These are phyloP conservation scores for Rhizophora apiculata DNA, from an alignment of 345 rosid genomes.

Conservation along the genomic window DNA sequence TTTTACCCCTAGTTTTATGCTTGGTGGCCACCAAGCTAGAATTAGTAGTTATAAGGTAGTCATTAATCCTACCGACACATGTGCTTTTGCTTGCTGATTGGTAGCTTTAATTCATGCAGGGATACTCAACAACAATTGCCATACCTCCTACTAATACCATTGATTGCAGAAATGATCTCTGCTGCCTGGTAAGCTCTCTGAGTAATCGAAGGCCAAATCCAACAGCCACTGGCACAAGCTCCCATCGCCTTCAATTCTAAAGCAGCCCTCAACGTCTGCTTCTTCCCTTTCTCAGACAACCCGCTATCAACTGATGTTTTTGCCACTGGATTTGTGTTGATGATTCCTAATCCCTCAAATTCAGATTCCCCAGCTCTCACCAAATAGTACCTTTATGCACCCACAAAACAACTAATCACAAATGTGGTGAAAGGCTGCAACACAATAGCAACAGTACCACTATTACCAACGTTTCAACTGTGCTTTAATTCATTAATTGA, in stretches of 20 bases:
- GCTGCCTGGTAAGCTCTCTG: slow-evolving; percentile 97
- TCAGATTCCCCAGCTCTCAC: slow-evolving; percentile 95
- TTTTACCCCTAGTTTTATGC: too few relatives aligned
- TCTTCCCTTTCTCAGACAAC: slow-evolving; percentile 81
- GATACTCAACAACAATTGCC: not conserved
- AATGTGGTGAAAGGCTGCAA: slow-evolving; percentile 4
- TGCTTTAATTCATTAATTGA: too few relatives aligned
- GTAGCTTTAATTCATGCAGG: not conserved
- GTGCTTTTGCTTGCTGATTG: not conserved
- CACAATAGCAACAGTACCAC: too few relatives aligned
- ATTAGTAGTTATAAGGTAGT: not conserved
- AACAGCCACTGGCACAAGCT: slow-evolving; percentile 76
- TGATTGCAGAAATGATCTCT: slow-evolving; percentile 75
- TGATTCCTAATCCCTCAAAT: slow-evolving; percentile 68
- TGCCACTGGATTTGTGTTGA: slow-evolving; percentile 83
- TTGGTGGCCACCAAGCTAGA: not conserved
- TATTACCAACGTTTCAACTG: too few relatives aligned
- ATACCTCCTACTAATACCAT: slow-evolving; percentile 69
- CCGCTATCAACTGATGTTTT: slow-evolving; percentile 89
- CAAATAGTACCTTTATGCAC: slow-evolving; percentile 57
- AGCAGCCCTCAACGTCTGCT: slow-evolving; percentile 67
- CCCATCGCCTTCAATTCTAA: slow-evolving; percentile 61
- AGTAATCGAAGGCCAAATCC: slow-evolving; percentile 98
- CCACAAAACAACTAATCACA: slow-evolving; percentile 15
- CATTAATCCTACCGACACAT: not conserved